These are phyloP conservation scores for Chaetomiaceae sp. DNA, from an alignment of 2,329 filamentous ascomycete genomes.

Conservation along the genomic window DNA sequence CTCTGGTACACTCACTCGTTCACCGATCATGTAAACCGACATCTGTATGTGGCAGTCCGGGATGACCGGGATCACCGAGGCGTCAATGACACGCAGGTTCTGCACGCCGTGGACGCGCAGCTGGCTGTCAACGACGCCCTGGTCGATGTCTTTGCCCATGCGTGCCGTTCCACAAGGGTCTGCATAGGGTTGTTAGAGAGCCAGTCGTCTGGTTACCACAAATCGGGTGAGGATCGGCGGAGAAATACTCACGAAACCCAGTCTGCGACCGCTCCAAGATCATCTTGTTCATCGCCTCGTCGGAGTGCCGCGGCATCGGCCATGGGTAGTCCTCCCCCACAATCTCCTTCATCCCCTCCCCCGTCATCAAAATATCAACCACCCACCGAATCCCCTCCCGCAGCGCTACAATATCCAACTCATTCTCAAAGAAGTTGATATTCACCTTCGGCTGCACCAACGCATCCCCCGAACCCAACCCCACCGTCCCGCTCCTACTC, in stretches of 20 bases:
- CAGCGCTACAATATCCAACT: conserved; percentile 9
- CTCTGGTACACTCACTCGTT: conserved; percentile 3
- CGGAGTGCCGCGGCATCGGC: neutral
- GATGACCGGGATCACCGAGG: conserved; percentile 12
- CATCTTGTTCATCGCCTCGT: conserved; percentile 1
- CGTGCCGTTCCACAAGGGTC: neutral
- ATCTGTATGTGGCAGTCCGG: conserved; percentile 12
- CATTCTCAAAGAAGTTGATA: conserved; percentile 26
- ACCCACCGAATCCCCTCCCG: neutral
- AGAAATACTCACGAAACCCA: neutral
- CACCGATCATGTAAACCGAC: conserved; percentile 13
- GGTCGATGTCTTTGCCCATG: conserved; percentile 13
- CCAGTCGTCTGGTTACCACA: neutral
- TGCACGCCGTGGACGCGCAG: conserved; percentile 8
- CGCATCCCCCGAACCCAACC: conserved; percentile 7
- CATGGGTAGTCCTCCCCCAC: neutral
- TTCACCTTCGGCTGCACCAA: conserved; percentile 12
- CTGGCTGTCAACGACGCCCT: conserved; percentile 13
- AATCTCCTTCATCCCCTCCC: neutral
- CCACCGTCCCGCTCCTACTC: conserved; percentile 9
- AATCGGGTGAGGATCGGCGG: neutral
- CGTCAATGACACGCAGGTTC: conserved; percentile 15
- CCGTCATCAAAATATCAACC: neutral
- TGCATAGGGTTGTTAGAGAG: neutral
- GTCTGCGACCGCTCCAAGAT: neutral